phyloP scores from a whole-genome alignment of 2,329 filamentous ascomycete species.

The Colletotrichum tamarilloi region DNA sequence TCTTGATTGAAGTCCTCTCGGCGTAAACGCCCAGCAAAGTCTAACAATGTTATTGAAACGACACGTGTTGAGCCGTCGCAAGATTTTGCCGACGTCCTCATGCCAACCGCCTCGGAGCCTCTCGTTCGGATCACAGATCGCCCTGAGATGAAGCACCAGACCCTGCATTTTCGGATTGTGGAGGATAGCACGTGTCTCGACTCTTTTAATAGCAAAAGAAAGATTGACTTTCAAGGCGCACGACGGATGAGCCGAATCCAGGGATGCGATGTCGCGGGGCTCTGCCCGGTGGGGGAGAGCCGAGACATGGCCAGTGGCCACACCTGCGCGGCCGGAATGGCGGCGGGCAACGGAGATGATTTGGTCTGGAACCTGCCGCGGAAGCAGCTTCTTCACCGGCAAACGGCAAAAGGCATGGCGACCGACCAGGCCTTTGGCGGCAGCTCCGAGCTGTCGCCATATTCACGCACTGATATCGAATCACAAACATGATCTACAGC shows the following conservation, averaged over 20 bases:
- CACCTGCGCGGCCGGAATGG: neutral
- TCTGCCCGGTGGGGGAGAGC: neutral
- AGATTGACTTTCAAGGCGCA: neutral
- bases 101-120: neutral
- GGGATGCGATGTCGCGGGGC: neutral
- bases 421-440: neutral
- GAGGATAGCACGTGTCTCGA: neutral
- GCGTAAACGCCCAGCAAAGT: neutral
- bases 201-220: neutral
- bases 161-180: neutral
- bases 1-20: slow-evolving; percentile 13
- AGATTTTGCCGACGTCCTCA: neutral
- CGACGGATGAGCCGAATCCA: neutral
- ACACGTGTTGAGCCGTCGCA: neutral
- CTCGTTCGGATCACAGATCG: neutral
- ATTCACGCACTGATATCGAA: neutral
- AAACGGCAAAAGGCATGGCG: neutral
- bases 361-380: neutral
- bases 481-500: neutral
- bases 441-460: neutral
- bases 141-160: neutral
- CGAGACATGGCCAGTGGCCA: neutral
- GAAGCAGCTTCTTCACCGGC: neutral
- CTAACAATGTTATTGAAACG: neutral
- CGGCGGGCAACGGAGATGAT: neutral